Evolutionary conservation across 768 basidiomycete genomes (phyloP).

Genomic region (Rhodotorula graminis): DNA sequence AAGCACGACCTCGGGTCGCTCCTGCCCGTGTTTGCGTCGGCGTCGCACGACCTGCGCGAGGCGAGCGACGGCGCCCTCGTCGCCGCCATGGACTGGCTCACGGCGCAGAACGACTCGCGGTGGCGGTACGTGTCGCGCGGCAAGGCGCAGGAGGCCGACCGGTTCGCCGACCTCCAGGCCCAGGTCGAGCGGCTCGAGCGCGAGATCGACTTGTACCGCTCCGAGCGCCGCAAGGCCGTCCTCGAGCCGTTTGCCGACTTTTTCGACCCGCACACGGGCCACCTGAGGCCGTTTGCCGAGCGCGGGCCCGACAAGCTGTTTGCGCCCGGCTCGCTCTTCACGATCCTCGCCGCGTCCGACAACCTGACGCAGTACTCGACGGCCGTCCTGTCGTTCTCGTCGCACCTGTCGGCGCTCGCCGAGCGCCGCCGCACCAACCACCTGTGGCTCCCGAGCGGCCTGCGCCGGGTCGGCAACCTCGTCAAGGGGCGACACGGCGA

Average conservation of each 20-base stretch:
- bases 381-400: conserved; percentile 48
- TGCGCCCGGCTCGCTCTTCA: conserved; percentile 50
- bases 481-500: conserved; percentile 18
- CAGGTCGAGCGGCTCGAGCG: conserved; percentile 34
- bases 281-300: conserved; percentile 23
- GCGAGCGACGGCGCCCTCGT: conserved; percentile 39
- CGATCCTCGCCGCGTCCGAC: conserved; percentile 55
- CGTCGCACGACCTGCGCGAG: conserved; percentile 40
- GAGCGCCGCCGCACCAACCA: conserved; percentile 49
- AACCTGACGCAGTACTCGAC: conserved; percentile 51
- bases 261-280: conserved; percentile 45
- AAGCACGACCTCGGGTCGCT: conserved; percentile 43
- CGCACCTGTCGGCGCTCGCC: conserved; percentile 49
- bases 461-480: conserved; percentile 47
- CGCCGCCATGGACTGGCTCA: conserved; percentile 44
- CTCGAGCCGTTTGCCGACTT: conserved; percentile 52
- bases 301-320: conserved; percentile 41
- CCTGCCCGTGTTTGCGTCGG: conserved; percentile 42
- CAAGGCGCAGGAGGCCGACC: not conserved
- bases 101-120: conserved; percentile 24
- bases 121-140: conserved; percentile 8
- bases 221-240: conserved; percentile 47
- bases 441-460: conserved; percentile 56
- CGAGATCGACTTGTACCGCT: conserved; percentile 38
- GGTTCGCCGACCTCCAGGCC: conserved; percentile 5